Conservation (phyloP, 495 filamentous ascomycete species). For the Hypoxylon perforatum region DNA sequence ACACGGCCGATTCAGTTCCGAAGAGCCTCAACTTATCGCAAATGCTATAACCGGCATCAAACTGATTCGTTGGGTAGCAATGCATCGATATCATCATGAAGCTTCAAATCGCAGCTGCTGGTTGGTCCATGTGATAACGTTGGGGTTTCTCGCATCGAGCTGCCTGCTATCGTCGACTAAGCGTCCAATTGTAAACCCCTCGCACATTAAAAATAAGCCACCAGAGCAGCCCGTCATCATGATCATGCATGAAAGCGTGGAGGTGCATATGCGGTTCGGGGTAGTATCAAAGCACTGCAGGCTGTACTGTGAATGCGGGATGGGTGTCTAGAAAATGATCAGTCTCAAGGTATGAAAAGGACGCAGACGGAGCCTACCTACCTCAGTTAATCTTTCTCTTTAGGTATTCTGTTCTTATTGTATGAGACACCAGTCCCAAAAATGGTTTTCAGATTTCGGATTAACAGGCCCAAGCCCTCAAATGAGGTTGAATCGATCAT, state of each 20-base stretch:
- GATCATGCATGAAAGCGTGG: conserved; percentile 3
- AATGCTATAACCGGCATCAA: conserved; percentile 1
- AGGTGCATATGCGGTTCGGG: conserved; percentile 1
- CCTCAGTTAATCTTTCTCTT: not conserved
- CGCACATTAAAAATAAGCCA: conserved; percentile 14
- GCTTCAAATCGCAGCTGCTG: conserved; percentile 5
- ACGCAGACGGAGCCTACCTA: too few relatives aligned
- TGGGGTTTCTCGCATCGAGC: conserved; percentile 3
- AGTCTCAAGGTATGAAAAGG: too few relatives aligned
- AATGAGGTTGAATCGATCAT: conserved; percentile 18
- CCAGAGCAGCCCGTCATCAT: conserved; percentile 7
- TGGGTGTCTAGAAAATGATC: too few relatives aligned
- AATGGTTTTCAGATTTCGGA: not conserved
- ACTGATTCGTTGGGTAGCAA: conserved; percentile 14
- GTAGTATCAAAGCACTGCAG: conserved; percentile 6
- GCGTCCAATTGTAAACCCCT: conserved; percentile 12
- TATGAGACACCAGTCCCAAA: not conserved
- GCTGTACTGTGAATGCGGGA: too few relatives aligned
- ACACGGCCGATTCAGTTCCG: not conserved
- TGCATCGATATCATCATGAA: conserved; percentile 15
- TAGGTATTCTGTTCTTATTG: not conserved
- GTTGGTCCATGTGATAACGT: conserved; percentile 5
- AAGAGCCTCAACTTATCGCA: conserved; percentile 18
- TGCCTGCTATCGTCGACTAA: not conserved
- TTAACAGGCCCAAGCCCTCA: not conserved